Conservation (phyloP, 176 grass and related monocot genomes). For the Carex kokanica region DNA sequence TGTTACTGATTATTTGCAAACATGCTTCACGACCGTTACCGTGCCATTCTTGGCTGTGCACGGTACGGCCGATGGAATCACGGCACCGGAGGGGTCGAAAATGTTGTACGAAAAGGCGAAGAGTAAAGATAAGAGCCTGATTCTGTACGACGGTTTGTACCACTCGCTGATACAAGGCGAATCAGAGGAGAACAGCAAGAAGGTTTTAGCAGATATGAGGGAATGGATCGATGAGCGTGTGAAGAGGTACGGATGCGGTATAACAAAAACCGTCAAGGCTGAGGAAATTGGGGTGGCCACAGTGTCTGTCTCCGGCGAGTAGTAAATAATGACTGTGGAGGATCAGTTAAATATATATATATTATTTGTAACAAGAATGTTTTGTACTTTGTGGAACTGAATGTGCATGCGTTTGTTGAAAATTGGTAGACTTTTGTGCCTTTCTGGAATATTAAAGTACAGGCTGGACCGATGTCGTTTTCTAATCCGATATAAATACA, state of each 20-base stretch:
- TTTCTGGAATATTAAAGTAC: no score
- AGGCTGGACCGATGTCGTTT: no score
- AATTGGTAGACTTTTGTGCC: no score
- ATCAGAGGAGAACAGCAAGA: conserved; percentile 54
- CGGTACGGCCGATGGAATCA: conserved; percentile 53
- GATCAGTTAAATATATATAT: no score
- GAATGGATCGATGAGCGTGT: conserved; percentile 60
- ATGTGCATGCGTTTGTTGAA: no score
- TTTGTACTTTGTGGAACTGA: no score
- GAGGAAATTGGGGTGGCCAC: background rate
- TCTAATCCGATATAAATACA: no score
- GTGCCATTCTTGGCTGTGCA: conserved; percentile 57
- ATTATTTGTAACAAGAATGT: no score
- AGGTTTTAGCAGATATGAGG: conserved; percentile 59
- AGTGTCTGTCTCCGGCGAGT: background rate
- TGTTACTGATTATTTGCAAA: conserved; percentile 38
- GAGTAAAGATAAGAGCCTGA: conserved; percentile 56
- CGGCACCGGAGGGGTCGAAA: conserved; percentile 56
- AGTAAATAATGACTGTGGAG: background rate
- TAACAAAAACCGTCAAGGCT: background rate
- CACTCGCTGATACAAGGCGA: conserved; percentile 69
- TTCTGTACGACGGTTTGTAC: conserved; percentile 63
- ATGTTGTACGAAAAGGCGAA: conserved; percentile 55
- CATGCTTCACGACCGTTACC: conserved; percentile 38
- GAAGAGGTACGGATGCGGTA: conserved; percentile 31